Conservation (phyloP, 1,139 yeast species). For the Candida sp. region DNA sequence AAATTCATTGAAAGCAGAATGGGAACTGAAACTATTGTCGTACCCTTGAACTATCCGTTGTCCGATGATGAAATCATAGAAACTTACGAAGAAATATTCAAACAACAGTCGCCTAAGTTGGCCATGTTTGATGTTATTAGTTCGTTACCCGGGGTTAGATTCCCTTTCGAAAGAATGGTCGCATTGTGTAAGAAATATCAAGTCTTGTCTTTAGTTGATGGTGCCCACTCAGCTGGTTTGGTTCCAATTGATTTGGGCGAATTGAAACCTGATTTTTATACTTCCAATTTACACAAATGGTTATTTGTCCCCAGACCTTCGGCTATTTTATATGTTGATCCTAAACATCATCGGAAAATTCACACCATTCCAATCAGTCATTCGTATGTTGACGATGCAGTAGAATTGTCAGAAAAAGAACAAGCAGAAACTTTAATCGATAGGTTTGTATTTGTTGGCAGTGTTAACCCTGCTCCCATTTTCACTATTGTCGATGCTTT, state of each 20-base stretch:
- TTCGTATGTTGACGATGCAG: constrained; percentile 28
- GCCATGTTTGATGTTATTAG: constrained; percentile 60
- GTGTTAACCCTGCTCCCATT: constrained; percentile 26
- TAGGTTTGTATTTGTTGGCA: constrained; percentile 37
- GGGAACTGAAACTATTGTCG: constrained; percentile 44
- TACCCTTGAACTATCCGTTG: constrained; percentile 48
- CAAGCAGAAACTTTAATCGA: constrained; percentile 30
- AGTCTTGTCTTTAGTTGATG: constrained; percentile 62
- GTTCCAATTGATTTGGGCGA: constrained; percentile 37
- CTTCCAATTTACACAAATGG: constrained; percentile 73
- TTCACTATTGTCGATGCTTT: constrained; percentile 35
- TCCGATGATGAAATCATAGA: constrained; percentile 44
- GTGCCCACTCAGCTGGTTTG: constrained; percentile 68
- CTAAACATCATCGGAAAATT: constrained; percentile 44
- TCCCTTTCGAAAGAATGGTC: constrained; percentile 54
- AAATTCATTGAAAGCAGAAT: constrained; percentile 37
- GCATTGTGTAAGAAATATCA: constrained; percentile 44
- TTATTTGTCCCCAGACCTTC: constrained; percentile 54
- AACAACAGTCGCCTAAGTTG: constrained; percentile 24
- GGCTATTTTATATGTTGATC: constrained; percentile 58
- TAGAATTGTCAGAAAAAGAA: constrained; percentile 15
- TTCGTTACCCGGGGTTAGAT: constrained; percentile 60
- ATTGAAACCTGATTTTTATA: constrained; percentile 58
- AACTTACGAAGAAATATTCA: constrained; percentile 31
- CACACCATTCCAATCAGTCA: constrained; percentile 62